A percentile compares a stretch with the other conserved stretches of the same genome.
Conservation (phyloP, 345 rosid genomes). For the Combretum micranthum region DNA sequence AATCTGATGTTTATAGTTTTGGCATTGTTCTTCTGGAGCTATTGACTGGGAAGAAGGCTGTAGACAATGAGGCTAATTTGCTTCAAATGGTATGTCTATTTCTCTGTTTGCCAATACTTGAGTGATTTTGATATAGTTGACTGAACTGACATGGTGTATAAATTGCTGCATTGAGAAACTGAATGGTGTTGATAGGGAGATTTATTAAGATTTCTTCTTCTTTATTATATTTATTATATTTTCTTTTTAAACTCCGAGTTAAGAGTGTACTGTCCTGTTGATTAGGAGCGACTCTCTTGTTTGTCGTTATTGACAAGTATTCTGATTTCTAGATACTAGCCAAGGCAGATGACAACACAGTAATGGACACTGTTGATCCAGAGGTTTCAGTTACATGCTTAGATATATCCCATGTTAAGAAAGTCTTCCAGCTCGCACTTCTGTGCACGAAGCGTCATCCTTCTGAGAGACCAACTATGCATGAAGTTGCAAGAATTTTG, state of each 20-base stretch:
- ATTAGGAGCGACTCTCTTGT: not conserved
- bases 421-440: conserved; percentile 74
- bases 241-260: too few relatives aligned
- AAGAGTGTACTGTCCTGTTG: too few relatives aligned
- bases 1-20: conserved; percentile 92
- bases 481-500: conserved; percentile 68
- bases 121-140: not conserved
- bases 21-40: conserved; percentile 95
- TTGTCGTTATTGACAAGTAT: not conserved
- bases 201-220: too few relatives aligned
- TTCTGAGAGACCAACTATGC: conserved; percentile 84
- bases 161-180: too few relatives aligned
- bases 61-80: conserved; percentile 80
- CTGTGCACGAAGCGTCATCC: conserved; percentile 70
- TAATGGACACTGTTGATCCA: conserved; percentile 89
- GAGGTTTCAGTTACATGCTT: conserved; percentile 86
- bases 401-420: conserved; percentile 50
- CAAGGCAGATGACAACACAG: conserved; percentile 65
- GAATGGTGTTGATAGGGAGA: too few relatives aligned
- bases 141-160: not conserved
- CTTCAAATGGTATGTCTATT: conserved; percentile 70
- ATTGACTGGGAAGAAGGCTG: conserved; percentile 92
- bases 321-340: conserved; percentile 48
- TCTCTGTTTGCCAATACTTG: not conserved
- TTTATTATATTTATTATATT: too few relatives aligned